Evolutionary conservation across 225 moss, liverwort and hornwort species (phyloP).

Genomic region (Lunularia cruciata): DNA sequence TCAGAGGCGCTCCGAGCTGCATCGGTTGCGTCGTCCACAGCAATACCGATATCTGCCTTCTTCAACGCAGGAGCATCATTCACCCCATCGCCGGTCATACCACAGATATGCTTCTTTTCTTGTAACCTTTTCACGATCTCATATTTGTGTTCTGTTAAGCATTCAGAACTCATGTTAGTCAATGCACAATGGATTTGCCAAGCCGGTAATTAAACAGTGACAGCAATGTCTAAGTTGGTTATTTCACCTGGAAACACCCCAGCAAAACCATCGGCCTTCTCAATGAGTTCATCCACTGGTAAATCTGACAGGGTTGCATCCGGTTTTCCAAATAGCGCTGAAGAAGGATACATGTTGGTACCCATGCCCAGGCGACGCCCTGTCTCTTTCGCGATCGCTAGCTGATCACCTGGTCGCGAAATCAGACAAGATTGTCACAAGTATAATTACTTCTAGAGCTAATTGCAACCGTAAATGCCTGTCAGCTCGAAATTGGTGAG

Average conservation of each 20-base stretch:
- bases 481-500: neutral
- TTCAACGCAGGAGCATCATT: constrained; percentile 39
- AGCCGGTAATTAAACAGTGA: neutral
- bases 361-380: constrained; percentile 39
- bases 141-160: constrained; percentile 67
- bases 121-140: constrained; percentile 45
- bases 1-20: constrained; percentile 40
- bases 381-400: constrained; percentile 43
- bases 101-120: constrained; percentile 37
- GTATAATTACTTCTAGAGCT: neutral
- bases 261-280: constrained; percentile 47
- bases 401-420: constrained; percentile 33
- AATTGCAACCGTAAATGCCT: neutral
- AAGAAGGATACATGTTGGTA: constrained; percentile 40
- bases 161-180: neutral
- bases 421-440: neutral
- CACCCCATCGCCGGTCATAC: constrained; percentile 42
- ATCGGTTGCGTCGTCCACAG: constrained; percentile 39
- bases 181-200: neutral
- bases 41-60: constrained; percentile 52
- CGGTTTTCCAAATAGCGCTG: constrained; percentile 31
- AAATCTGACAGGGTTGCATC: constrained; percentile 26
- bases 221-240: neutral
- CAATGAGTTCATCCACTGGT: constrained; percentile 41
- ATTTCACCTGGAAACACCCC: constrained; percentile 56